Conservation (phyloP, 495 filamentous ascomycete genomes). For the Baudoinia panamericana region DNA sequence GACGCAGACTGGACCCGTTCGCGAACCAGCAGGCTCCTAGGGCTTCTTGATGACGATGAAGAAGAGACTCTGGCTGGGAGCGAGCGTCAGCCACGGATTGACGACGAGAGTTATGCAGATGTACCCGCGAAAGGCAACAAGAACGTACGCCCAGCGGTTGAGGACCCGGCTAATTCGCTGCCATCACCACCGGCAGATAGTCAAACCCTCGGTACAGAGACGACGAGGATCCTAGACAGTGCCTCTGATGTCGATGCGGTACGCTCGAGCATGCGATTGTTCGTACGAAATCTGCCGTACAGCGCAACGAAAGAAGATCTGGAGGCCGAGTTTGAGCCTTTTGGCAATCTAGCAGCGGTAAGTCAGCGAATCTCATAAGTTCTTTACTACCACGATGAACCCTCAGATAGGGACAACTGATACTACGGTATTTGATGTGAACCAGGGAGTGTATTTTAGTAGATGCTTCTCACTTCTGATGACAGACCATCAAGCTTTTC, state of each 20-base stretch:
- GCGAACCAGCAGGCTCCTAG: conserved; percentile 79
- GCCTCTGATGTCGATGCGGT: too few relatives aligned
- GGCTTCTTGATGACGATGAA: conserved; percentile 57
- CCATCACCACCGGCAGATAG: too few relatives aligned
- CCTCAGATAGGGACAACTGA: conserved; percentile 99
- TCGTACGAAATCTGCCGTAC: conserved; percentile 81
- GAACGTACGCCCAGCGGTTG: too few relatives aligned
- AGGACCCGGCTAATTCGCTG: too few relatives aligned
- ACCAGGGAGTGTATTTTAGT: conserved; percentile 59
- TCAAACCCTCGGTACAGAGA: too few relatives aligned
- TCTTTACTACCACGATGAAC: conserved; percentile 59
- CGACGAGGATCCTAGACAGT: too few relatives aligned
- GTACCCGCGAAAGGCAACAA: background rate
- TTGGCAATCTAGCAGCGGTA: conserved; percentile 79
- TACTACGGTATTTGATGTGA: conserved; percentile 57
- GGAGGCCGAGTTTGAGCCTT: conserved; percentile 50
- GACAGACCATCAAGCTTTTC: conserved; percentile 5
- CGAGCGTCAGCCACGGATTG: too few relatives aligned
- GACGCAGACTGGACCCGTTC: conserved; percentile 91
- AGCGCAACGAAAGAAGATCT: conserved; percentile 66
- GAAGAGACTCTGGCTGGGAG: background rate
- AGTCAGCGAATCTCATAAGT: conserved; percentile 24
- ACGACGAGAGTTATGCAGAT: too few relatives aligned
- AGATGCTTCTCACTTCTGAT: conserved; percentile 60
- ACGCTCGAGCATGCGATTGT: conserved; percentile 64